Conservation (phyloP, 208 protist species). For the Trichomonas vaginalis region DNA sequence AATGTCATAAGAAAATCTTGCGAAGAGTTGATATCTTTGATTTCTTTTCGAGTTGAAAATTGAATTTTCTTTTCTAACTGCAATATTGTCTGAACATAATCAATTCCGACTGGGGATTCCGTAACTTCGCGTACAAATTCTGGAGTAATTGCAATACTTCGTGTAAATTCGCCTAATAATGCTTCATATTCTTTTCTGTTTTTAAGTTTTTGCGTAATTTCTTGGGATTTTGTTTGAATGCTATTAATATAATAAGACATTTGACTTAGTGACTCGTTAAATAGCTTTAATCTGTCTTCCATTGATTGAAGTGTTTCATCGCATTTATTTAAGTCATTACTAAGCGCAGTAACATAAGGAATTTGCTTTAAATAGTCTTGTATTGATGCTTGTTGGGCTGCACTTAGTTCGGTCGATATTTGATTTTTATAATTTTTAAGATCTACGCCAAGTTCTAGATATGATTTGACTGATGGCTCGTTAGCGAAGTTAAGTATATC, state of each 20-base stretch:
- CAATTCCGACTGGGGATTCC: not conserved
- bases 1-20: not conserved
- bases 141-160: not conserved
- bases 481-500: not conserved
- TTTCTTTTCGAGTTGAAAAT: not conserved
- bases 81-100: not conserved
- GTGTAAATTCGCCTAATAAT: not conserved
- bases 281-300: not conserved
- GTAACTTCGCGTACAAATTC: not conserved
- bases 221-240: not conserved
- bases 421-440: not conserved
- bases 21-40: not conserved
- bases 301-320: not conserved
- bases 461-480: not conserved
- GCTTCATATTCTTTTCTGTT: not conserved
- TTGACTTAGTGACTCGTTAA: not conserved
- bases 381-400: not conserved
- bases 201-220: not conserved
- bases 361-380: not conserved
- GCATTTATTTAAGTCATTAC: not conserved
- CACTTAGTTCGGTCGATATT: not conserved
- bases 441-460: not conserved
- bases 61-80: not conserved
- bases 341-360: not conserved
- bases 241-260: not conserved